Base-by-base conservation (phyloP, 805 yeast species). In the Yamadazyma scolyti region DNA sequence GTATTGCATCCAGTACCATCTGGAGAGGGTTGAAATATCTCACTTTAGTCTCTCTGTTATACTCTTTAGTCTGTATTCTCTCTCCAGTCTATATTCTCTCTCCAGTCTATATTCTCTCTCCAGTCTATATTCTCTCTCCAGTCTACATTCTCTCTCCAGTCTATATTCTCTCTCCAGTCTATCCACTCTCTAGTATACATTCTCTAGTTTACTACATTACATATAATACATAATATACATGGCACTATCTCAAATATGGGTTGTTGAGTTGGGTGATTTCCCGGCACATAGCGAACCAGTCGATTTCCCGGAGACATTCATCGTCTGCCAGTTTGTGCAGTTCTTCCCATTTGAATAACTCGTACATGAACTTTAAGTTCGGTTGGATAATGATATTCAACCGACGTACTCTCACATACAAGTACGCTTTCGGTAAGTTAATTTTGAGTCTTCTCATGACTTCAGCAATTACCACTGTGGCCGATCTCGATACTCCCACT, bases 381-480 rank as follows among this genome's bases (percentile, higher is more conserved):
- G 97, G 97, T 56, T 90, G 97, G 41, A 90, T 90, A 19, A 90
- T 86, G 36, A 90, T 89, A 54, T 90, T 90, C 48, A 90, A 69
- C 31, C 97, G 66, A 30, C 96, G 67, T 3, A 87, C 96, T 24
- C 97, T 68, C n/a, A 88, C 96, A 58, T 69, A 87, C 25, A 89
- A 58, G 48, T 89, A 90, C 0, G 97, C 96, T 19, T 79, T 65
- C 2, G 93, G 79, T 17, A 90, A 60, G 25, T 77, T 74, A 32
- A 86, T 61, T 10, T 73, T 59, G 31, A 83, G 58, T 23, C 95
- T 60, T 43, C 76, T 74, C 96, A 90, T 89, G 22, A 86, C 90
- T 51, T 88, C 97, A 1, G 96, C 96, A 43, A 90, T 90, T 45
- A 94, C 90, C 8, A 90, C 94, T 0, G 97, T 86, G 0, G 97